Conservation (phyloP, 1,284 basidiomycete genomes). For the Agroathelia rolfsii region DNA sequence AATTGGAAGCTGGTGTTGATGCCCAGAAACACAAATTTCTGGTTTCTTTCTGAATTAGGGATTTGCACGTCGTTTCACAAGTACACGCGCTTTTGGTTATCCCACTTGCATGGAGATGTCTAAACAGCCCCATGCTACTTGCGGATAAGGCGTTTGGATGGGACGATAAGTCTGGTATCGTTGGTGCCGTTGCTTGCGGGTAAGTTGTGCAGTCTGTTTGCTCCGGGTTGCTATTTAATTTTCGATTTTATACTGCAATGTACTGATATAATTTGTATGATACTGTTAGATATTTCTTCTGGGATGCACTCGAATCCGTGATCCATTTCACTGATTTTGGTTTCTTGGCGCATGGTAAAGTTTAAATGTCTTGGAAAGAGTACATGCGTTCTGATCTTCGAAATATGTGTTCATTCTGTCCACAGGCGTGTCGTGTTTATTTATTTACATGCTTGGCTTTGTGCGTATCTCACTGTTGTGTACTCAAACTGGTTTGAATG, state of each 20-base stretch:
- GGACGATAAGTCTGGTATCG: constrained; percentile 36
- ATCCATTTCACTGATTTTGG: constrained; percentile 45
- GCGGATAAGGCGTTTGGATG: constrained; percentile 48
- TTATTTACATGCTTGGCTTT: constrained; percentile 49
- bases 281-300: constrained; percentile 44
- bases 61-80: constrained; percentile 45
- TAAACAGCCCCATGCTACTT: constrained; percentile 28
- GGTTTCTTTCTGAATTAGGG: too few species aligned
- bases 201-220: constrained; percentile 20
- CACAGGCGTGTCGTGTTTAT: constrained; percentile 45
- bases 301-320: constrained; percentile 50
- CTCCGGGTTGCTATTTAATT: constrained; percentile 5
- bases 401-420: constrained; percentile 5
- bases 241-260: constrained; percentile 9
- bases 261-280: constrained; percentile 1
- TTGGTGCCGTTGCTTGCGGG: constrained; percentile 45
- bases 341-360: constrained; percentile 66
- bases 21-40: too few species aligned
- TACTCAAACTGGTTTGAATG: constrained; percentile 1
- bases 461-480: constrained; percentile 44
- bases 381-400: constrained; percentile 3
- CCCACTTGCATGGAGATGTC: constrained; percentile 34
- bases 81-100: constrained; percentile 43
- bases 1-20: too few species aligned
- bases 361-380: constrained; percentile 11